These are phyloP conservation scores for Populus deltoides DNA, from an alignment of 345 rosid genomes.

Conservation along the genomic window DNA sequence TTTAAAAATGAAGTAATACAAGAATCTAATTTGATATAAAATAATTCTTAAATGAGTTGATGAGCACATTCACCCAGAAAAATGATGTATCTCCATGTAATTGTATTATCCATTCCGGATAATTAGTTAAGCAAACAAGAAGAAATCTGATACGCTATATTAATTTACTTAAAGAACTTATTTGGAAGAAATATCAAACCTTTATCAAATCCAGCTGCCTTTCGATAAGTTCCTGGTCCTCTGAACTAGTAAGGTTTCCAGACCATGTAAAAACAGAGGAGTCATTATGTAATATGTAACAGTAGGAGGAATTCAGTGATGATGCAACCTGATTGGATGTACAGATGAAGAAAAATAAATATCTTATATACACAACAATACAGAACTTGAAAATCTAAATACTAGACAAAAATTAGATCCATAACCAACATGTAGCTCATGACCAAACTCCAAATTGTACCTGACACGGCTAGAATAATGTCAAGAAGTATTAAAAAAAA, in stretches of 20 bases:
- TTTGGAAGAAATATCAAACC: conserved; percentile 43
- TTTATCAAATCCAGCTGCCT: conserved; percentile 94
- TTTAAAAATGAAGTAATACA: background rate
- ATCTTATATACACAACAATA: background rate
- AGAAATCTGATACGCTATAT: conserved; percentile 5
- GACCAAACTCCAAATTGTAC: background rate
- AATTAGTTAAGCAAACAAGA: background rate
- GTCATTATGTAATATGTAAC: conserved; percentile 81
- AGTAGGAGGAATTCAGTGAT: conserved; percentile 84
- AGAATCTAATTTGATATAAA: background rate
- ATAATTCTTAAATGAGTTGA: background rate
- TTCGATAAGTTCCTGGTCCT: conserved; percentile 82
- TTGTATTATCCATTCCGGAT: background rate
- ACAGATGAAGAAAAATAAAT: background rate
- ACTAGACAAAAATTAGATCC: background rate
- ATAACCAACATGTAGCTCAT: background rate
- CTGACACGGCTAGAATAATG: background rate
- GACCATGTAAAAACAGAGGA: conserved; percentile 85
- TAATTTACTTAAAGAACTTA: conserved; percentile 3
- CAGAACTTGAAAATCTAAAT: background rate
- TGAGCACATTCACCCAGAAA: background rate
- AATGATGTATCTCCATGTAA: background rate
- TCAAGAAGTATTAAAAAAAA: too few species aligned
- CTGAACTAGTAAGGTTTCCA: conserved; percentile 75
- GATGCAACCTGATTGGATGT: conserved; percentile 60